Percentiles rank a stretch among this genome's conserved stretches.
phyloP scores from a whole-genome alignment of 2,329 filamentous ascomycete species.

The Alternaria brassicae region DNA sequence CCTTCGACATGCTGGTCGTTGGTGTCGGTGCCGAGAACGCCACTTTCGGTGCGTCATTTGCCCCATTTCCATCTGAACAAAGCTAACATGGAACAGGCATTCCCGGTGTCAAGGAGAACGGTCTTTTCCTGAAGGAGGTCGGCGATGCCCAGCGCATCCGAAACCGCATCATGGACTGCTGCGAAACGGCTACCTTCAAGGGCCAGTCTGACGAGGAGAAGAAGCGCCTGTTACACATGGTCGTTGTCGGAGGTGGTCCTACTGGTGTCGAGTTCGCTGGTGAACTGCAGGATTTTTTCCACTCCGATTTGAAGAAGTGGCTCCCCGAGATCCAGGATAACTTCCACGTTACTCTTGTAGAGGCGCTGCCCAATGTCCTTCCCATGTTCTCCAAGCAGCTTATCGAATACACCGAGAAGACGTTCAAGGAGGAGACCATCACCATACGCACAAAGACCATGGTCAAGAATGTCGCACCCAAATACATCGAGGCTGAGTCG shows the following conservation, averaged over 20 bases:
- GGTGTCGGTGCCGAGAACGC: slow-evolving; percentile 98
- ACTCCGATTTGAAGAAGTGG: slow-evolving; percentile 97
- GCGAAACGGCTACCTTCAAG: slow-evolving; percentile 98
- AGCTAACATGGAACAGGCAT: slow-evolving; percentile 63
- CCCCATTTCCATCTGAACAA: neutral
- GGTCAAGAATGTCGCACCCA: slow-evolving; percentile 96
- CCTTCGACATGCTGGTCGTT: slow-evolving; percentile 97
- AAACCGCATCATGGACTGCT: slow-evolving; percentile 99
- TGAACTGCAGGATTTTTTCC: slow-evolving; percentile 98
- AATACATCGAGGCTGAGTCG: slow-evolving; percentile 88
- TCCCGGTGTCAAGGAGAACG: slow-evolving; percentile 91
- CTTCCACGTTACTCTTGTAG: slow-evolving; percentile 97
- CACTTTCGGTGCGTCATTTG: slow-evolving; percentile 76
- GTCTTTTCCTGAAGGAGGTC: slow-evolving; percentile 99
- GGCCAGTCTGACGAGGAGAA: slow-evolving; percentile 87
- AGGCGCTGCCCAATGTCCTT: slow-evolving; percentile 94
- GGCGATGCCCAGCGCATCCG: slow-evolving; percentile 94
- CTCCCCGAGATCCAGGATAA: slow-evolving; percentile 93
- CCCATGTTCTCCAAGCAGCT: slow-evolving; percentile 99
- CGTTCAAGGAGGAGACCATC: slow-evolving; percentile 98
- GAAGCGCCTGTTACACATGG: slow-evolving; percentile 96
- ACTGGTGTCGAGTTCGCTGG: slow-evolving; percentile 98
- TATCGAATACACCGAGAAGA: slow-evolving; percentile 99
- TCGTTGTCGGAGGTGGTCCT: slow-evolving; percentile 82
- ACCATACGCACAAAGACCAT: slow-evolving; percentile 98